Evolutionary conservation across 257 asterid genomes (phyloP), one percentile per base, ranked within the genome.

Genomic region (Cinchona pubescens): DNA sequence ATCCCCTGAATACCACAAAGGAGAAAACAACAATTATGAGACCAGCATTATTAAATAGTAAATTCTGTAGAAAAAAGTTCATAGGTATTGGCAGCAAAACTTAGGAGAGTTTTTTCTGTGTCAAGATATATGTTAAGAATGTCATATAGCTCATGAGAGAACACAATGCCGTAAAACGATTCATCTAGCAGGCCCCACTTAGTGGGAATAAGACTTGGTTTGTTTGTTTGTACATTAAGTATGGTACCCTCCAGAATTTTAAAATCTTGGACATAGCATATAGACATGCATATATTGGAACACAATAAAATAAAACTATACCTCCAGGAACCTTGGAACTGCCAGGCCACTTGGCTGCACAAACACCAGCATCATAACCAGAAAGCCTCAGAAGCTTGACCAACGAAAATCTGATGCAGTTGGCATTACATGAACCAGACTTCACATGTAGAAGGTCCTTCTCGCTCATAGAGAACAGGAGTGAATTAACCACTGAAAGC

Each of bases 321-420:
- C 87, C 97, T 86, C 96, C 96, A 32, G 96, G 97, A 78, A 88
- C 96, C 75, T 84, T 86, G 80, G 81, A 86, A 63, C 79, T 84
- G 75, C 91, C 90, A 45, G 83, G 88, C 97, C 97, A 91, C 82
- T 80, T 84, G 64, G 93, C 81, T 35, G 87, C 80, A 87, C 97
- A 89, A 60, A 91, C 87, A 45, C 90, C 93, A 25, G 97, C 92
- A 87, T 91, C 96, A 74, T 84, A 91, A 23, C 97, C 93, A 76
- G 91, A 83, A 73, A 81, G 79, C 84, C 89, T 82, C 35, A 91
- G 85, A 72, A 80, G 93, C 82, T 89, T 88, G 35, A 89, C 91
- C 49, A 91, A 84, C 74, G 86, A 79, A 73, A 80, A 86, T 70
- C 90, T 86, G 79, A 91, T 83, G 85, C 97, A 91, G 85, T 88